Percentiles rank a stretch among this genome's conserved stretches.
Conservation (phyloP, 1,139 yeast genomes). For the Saccharomyces pastorianus region DNA sequence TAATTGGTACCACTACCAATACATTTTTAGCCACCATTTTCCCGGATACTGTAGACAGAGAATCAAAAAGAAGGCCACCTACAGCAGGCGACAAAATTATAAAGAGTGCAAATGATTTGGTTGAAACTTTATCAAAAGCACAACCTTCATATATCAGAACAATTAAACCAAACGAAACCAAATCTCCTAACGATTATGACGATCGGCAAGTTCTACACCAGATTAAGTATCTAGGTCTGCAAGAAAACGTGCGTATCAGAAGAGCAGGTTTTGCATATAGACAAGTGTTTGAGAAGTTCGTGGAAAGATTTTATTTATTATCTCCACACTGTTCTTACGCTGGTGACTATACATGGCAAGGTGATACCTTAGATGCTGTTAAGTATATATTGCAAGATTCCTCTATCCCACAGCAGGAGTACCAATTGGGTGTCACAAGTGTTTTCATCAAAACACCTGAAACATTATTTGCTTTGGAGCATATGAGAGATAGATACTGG, state of each 20-base stretch:
- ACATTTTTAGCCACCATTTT: conserved; percentile 59
- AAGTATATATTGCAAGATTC: conserved; percentile 70
- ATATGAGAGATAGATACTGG: conserved; percentile 96
- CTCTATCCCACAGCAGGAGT: conserved; percentile 71
- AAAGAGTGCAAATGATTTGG: conserved; percentile 81
- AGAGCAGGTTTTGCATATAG: conserved; percentile 99
- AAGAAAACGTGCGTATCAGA: conserved; percentile 93
- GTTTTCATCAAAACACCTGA: conserved; percentile 96
- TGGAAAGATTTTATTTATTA: conserved; percentile 85
- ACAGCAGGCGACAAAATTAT: conserved; percentile 97
- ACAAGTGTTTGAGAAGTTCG: conserved; percentile 93
- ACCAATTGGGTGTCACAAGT: conserved; percentile 85
- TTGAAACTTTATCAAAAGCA: conserved; percentile 79
- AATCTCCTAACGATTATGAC: conserved; percentile 89
- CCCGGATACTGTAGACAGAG: conserved; percentile 68
- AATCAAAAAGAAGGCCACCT: conserved; percentile 79
- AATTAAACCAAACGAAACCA: conserved; percentile 92
- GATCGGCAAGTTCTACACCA: conserved; percentile 88
- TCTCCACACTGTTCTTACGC: conserved; percentile 93
- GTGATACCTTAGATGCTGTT: conserved; percentile 78
- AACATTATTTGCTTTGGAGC: conserved; percentile 89
- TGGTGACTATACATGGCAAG: conserved; percentile 94
- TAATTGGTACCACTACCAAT: conserved; percentile 66
- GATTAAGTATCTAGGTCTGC: conserved; percentile 89
- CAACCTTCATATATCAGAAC: conserved; percentile 96